Evolutionary conservation across 1,284 basidiomycete species (phyloP), one percentile per base, ranked within the genome.

Genomic region (Apiotrichum sp.): DNA sequence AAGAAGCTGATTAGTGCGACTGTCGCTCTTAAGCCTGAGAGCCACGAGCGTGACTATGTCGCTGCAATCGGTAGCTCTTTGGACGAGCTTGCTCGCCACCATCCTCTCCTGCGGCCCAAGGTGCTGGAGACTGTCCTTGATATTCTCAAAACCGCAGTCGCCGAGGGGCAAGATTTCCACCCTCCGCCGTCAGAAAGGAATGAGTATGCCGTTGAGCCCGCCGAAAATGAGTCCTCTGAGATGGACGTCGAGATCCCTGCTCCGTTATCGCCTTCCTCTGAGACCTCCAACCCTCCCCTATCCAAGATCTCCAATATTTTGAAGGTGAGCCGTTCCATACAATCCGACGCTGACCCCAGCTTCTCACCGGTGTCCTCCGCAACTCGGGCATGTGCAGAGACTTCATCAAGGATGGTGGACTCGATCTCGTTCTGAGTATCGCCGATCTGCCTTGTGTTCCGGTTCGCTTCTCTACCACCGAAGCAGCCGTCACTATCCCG

Each of bases 11-110:
- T 98, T 70, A 85, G 92, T 59, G 91, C 96, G 74, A 88, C 88
- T 2, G 89, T 88, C 14, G 86, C 91, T 58, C 83, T 83, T 39
- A 89, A 93, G 70, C 82, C 89, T 63, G 88, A 90, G 62, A 82
- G 92, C n/a, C 79, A 87, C 48, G 95, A 98, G 67, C 91, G 93
- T 69, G 95, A 98, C 70, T 91, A 93, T 66, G 89, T 91, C 0
- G 85, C 88, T 29, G 78, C 90, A 46, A 85, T 98, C 55, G 96
- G 96, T 2, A 85, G 86, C 6, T 83, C 89, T 13, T 84, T 98
- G 39, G 96, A 99, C 68, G 96, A 99, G 72, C 86, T 99, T 53
- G 87, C 96, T 58, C 85, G 96, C 6, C 96, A 99, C 71, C 96
- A 99, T 72, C 96, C 96, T 2, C 81, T 83, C 1, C 79, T 98